Evolutionary conservation across 805 yeast genomes (phyloP), one percentile per base, ranked within the genome.

Genomic region (Schizosaccharomyces cryophilus): DNA sequence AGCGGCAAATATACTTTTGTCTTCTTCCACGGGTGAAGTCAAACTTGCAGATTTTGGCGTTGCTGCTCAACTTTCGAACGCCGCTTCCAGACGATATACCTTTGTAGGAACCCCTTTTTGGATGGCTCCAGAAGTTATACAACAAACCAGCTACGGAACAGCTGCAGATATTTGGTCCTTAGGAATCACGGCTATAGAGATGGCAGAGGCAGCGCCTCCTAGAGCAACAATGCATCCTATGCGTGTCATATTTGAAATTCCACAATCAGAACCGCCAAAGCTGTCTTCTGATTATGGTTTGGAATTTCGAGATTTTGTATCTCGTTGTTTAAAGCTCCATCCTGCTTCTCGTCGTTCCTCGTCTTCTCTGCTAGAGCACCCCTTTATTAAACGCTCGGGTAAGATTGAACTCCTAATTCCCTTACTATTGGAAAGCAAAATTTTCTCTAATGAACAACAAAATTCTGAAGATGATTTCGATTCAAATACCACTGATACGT

Each of bases 101-200:
- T 74, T 74, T 66, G 77, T 74, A 6, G 77, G 77, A 2, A 74
- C 77, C 4, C 77, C 77, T 61, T 93, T 88, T 69, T 93, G 98
- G 98, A 93, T 93, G 98, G 96, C 98, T 0, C 98, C 98, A 0
- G 98, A 90, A 70, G 98, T 90, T 40, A 90, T 90, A 48, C 78
- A 86, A 73, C 96, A 90, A 70, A 95, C 80, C 64, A 80, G 78
- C 63, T 79, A 81, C 65, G 80, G 81, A n/a, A 82, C 78, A 61
- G 77, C 80, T 60, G 89, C 90, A 0, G 93, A 84, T 69, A 77
- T 84, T 2, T 84, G 93, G 93, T 82, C 87, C 7, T 71, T 84
- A 62, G 93, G 90, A 0, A 84, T 87, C 63, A 84, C 90, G 42
- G 80, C 85, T 2, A 81, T 81, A 62, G 94, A 85, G 67, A 70